Base-by-base conservation (phyloP, 1,284 basidiomycete species). In the Trametes sp. region DNA sequence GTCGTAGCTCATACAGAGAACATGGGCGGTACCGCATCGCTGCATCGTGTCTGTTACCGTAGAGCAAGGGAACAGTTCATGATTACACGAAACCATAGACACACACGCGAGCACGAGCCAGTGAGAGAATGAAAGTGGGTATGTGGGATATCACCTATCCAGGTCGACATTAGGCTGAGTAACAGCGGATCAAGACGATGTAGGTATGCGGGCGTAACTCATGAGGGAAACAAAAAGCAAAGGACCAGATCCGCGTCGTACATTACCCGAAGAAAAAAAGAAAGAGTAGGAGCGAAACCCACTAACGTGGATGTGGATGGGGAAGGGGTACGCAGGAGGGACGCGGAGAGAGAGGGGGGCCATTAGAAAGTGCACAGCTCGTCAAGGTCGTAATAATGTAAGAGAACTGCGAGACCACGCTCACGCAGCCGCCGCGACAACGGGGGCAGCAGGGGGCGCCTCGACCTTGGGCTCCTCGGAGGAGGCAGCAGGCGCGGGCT, bases 361-460 rank as follows among this genome's bases (percentile, higher is more conserved):
- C 76, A 78, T 75, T 75, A 77, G 78, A 70, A 75, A 74, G 73
- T 75, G 74, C 76, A 74, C 75, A 76, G 72, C 75, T 87, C 85
- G 80, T 88, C 73, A 83, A 65, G 74, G 82, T 86, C 84, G 75
- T 85, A 64, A 70, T 70, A 73, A 67, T 59, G 65, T 71, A 72
- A 70, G 63, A 66, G 54, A 62, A 63, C 57, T 65, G 66, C 62
- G 35, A 59, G 62, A 57, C 63, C 52, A 53, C 61, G 63, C 72
- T 84, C 83, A 90, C 80, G 87, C 88, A 45, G 88, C 78, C 49
- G 89, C 88, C 59, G 87, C 78, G 52, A 78, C 80, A 49, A 78
- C 77, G 42, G 79, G 72, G 54, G 75, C 73, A 46, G 75, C 72
- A 6, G 77, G 74, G 4, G 75, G 73, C 29, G 73, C 72, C 68